phyloP scores from a whole-genome alignment of 176 grass and related monocot genomes.

The Saccharum officinarum region DNA sequence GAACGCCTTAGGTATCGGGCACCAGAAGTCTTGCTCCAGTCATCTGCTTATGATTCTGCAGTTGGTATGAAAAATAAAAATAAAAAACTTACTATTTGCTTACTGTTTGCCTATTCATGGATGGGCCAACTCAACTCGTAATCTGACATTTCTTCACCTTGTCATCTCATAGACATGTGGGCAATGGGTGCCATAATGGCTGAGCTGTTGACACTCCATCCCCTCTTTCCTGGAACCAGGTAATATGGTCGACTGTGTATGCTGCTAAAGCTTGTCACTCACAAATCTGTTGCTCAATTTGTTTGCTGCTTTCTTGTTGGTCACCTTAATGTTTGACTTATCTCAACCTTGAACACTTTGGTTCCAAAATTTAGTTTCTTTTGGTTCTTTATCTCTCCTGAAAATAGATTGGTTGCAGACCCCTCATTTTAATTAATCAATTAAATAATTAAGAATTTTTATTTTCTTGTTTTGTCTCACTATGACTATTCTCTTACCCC shows the following conservation, averaged over 20 bases:
- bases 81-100: constrained; percentile 33
- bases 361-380: constrained; percentile 10
- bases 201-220: constrained; percentile 88
- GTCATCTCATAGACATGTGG: constrained; percentile 86
- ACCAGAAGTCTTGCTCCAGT: constrained; percentile 94
- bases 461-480: background rate
- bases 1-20: constrained; percentile 82
- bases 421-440: background rate
- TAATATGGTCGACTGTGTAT: constrained; percentile 40
- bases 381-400: background rate
- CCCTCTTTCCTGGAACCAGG: constrained; percentile 97
- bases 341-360: background rate
- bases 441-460: background rate
- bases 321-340: background rate
- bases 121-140: constrained; percentile 5
- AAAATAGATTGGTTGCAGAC: background rate
- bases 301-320: background rate
- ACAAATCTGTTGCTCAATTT: background rate
- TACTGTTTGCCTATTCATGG: constrained; percentile 2
- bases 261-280: background rate
- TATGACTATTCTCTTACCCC: constrained; percentile 18
- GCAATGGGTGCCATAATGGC: constrained; percentile 99
- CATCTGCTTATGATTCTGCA: constrained; percentile 85
- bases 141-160: constrained; percentile 31
- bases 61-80: constrained; percentile 62